phyloP scores from a whole-genome alignment of 2,329 filamentous ascomycete species.

The Aureobasidium zeae region DNA sequence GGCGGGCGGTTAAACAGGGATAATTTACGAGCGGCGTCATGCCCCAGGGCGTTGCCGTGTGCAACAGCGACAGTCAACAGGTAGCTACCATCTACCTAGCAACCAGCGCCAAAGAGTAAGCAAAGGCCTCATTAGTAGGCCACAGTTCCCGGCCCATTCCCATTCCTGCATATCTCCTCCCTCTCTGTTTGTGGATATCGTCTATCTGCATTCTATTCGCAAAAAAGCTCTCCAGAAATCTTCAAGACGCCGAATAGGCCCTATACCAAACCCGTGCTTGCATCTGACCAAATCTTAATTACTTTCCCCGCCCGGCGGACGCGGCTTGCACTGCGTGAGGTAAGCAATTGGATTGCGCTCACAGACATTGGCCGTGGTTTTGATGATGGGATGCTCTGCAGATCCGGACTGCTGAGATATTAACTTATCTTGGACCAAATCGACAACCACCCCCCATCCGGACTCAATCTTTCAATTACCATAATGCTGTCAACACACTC shows the following conservation, averaged over 20 bases:
- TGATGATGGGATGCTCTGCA: constrained; percentile 14
- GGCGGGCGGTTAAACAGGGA: background rate
- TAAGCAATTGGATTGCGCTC: constrained; percentile 40
- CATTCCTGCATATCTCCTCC: constrained; percentile 5
- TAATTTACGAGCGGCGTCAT: too few relatives aligned
- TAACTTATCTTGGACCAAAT: constrained; percentile 26
- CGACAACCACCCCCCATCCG: constrained; percentile 43
- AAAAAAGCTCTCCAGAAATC: constrained; percentile 2
- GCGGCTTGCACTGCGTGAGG: constrained; percentile 81
- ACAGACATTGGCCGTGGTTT: constrained; percentile 39
- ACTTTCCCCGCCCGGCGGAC: constrained; percentile 56
- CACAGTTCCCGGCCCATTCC: background rate
- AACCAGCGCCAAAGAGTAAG: constrained; percentile 13
- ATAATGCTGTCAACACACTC: constrained; percentile 65
- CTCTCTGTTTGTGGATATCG: constrained; percentile 2
- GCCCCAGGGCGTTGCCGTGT: constrained; percentile 10
- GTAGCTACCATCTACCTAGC: constrained; percentile 5
- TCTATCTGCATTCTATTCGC: constrained; percentile 7
- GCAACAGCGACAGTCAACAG: background rate
- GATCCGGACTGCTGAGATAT: constrained; percentile 27
- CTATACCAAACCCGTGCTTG: constrained; percentile 1
- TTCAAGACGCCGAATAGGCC: too few relatives aligned
- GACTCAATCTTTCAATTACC: constrained; percentile 46
- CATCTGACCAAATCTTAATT: constrained; percentile 11
- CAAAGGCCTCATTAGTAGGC: constrained; percentile 15